These are phyloP conservation scores for Lasiosphaeris hirsuta DNA, from an alignment of 495 filamentous ascomycete genomes.

Conservation along the genomic window DNA sequence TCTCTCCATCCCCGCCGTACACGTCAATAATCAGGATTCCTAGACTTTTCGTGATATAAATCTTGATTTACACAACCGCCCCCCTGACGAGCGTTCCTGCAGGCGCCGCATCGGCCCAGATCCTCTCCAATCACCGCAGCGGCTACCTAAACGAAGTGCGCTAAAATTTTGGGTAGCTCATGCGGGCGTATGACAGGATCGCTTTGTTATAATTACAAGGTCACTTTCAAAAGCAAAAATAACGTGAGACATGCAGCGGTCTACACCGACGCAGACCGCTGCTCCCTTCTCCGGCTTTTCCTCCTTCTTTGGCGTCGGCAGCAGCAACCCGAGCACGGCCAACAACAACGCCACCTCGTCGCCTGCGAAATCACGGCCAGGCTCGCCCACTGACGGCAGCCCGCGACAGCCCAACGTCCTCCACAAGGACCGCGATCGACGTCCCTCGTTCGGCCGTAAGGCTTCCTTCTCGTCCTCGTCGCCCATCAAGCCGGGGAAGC, in stretches of 20 bases:
- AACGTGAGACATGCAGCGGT: constrained; percentile 40
- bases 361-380: constrained; percentile 34
- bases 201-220: constrained; percentile 4
- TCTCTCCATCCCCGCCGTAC: too few species aligned
- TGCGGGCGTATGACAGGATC: too few species aligned
- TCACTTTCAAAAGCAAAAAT: constrained; percentile 4
- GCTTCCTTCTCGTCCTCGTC: constrained; percentile 42
- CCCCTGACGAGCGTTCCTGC: too few species aligned
- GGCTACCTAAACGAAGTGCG: too few species aligned
- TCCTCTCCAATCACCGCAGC: too few species aligned
- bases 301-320: constrained; percentile 33
- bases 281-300: constrained; percentile 39
- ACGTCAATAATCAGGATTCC: too few species aligned
- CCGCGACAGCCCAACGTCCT: constrained; percentile 33
- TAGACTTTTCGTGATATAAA: too few species aligned
- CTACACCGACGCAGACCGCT: constrained; percentile 36
- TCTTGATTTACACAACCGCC: too few species aligned
- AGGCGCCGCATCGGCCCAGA: too few species aligned
- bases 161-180: too few species aligned
- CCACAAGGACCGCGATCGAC: constrained; percentile 46
- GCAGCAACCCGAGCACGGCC: constrained; percentile 21
- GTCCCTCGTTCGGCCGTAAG: constrained; percentile 43
- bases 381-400: constrained; percentile 18
- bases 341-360: constrained; percentile 18
- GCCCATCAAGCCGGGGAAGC: constrained; percentile 27